These are phyloP conservation scores for Penicillium bialowiezense DNA, from an alignment of 495 filamentous ascomycete genomes.

Conservation along the genomic window DNA sequence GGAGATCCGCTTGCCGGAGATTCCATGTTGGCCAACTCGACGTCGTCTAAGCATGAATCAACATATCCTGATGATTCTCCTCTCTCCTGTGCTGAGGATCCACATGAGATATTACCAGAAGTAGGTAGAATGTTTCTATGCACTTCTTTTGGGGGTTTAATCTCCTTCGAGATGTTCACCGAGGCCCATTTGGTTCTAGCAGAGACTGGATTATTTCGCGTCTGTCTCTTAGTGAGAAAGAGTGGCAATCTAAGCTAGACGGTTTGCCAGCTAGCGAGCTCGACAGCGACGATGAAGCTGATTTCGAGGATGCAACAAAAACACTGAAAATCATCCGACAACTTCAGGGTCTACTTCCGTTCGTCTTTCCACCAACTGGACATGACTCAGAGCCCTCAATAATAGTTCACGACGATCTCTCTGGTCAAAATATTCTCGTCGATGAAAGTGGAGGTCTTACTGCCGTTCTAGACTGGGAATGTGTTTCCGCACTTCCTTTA, in stretches of 20 bases:
- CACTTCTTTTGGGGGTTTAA: not conserved
- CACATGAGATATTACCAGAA: too few species aligned
- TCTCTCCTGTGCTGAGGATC: too few species aligned
- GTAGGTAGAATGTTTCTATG: not conserved
- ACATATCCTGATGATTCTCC: too few species aligned
- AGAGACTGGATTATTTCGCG: not conserved
- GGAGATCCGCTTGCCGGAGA: too few species aligned
- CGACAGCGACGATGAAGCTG: conserved; percentile 2
- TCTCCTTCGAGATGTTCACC: not conserved
- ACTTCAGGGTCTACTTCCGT: not conserved
- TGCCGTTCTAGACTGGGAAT: conserved; percentile 55
- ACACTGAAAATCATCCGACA: conserved; percentile 4
- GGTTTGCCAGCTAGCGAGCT: conserved; percentile 5
- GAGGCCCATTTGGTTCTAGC: not conserved
- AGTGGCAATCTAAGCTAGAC: not conserved
- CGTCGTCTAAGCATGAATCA: too few species aligned
- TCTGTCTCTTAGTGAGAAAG: conserved; percentile 3
- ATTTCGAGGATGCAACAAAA: conserved; percentile 3
- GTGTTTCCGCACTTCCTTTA: conserved; percentile 43
- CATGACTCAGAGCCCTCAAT: conserved; percentile 3
- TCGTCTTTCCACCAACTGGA: not conserved
- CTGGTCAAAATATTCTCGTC: conserved; percentile 48
- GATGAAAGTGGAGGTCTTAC: conserved; percentile 38
- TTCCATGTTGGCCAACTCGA: too few species aligned
- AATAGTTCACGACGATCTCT: conserved; percentile 42